phyloP scores from a whole-genome alignment of 2,329 filamentous ascomycete genomes.

The Peltaster fructicola region DNA sequence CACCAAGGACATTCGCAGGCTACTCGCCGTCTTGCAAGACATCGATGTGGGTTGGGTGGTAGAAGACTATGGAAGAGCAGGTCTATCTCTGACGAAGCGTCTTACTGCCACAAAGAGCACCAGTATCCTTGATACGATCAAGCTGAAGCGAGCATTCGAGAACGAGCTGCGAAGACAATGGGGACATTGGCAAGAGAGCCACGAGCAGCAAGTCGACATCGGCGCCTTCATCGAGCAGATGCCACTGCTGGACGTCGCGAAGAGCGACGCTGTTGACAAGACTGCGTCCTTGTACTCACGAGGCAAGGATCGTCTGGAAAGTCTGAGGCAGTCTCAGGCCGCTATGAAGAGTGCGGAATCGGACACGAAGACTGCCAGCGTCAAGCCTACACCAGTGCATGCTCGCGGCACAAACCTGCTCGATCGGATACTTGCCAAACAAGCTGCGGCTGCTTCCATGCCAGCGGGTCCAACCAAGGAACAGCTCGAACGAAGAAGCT shows the following conservation, averaged over 20 bases:
- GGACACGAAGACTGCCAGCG: conserved; percentile 20
- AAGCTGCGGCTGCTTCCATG: conserved; percentile 21
- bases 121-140: conserved; percentile 15
- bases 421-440: conserved; percentile 34
- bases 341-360: conserved; percentile 7
- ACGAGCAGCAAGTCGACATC: conserved; percentile 23
- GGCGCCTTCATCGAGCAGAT: conserved; percentile 38
- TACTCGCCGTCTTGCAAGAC: conserved; percentile 23
- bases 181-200: conserved; percentile 21
- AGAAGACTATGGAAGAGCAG: conserved; percentile 15
- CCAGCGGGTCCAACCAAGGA: conserved; percentile 23
- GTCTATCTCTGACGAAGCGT: conserved; percentile 8
- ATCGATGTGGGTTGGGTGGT: conserved; percentile 10
- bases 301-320: conserved; percentile 50
- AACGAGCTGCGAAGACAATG: conserved; percentile 28
- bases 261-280: conserved; percentile 32
- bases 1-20: conserved; percentile 27
- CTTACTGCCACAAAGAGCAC: conserved; percentile 8
- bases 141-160: conserved; percentile 33
- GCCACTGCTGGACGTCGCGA: conserved; percentile 36
- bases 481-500: conserved; percentile 27
- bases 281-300: conserved; percentile 42
- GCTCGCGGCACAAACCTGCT: conserved; percentile 28
- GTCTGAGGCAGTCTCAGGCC: conserved; percentile 40
- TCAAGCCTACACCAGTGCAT: too few relatives aligned